Evolutionary conservation across 2,329 filamentous ascomycete species (phyloP).

Genomic region (Colletotrichum zoysiae): DNA sequence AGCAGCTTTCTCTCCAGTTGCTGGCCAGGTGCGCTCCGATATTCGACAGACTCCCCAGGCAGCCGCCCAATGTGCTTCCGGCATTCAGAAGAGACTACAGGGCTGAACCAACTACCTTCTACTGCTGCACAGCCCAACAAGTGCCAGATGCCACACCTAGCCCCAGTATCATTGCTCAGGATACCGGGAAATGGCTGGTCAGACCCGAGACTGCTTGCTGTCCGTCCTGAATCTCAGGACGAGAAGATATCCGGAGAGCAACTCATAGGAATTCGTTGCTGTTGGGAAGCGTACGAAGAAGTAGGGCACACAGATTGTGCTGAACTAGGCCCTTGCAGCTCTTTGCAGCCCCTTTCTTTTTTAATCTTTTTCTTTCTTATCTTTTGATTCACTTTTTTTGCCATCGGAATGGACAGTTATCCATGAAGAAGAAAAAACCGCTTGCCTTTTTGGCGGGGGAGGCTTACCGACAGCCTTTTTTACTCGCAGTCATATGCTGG

Average conservation of each 20-base stretch:
- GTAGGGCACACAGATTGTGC: neutral
- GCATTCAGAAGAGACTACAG: too few species aligned
- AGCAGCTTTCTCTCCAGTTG: neutral
- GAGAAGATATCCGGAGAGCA: neutral
- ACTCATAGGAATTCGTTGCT: neutral
- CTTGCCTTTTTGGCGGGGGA: neutral
- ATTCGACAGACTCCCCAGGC: neutral
- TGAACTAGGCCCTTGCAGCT: neutral
- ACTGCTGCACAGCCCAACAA: neutral
- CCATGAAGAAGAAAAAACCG: neutral
- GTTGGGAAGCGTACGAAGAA: neutral
- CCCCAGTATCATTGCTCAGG: neutral
- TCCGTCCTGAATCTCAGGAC: neutral
- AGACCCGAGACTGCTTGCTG: neutral
- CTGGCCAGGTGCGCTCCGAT: neutral
- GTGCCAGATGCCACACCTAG: too few species aligned
- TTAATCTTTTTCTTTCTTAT: too few species aligned
- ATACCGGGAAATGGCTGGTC: neutral
- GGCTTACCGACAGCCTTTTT: neutral
- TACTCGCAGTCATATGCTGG: neutral
- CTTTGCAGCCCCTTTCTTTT: neutral
- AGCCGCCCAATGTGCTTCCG: too few species aligned
- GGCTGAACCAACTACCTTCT: too few species aligned
- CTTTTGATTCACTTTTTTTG: neutral
- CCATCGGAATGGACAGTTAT: too few species aligned